These are phyloP conservation scores for Xenoacremonium recifei DNA, from an alignment of 2,329 filamentous ascomycete genomes.

Conservation along the genomic window DNA sequence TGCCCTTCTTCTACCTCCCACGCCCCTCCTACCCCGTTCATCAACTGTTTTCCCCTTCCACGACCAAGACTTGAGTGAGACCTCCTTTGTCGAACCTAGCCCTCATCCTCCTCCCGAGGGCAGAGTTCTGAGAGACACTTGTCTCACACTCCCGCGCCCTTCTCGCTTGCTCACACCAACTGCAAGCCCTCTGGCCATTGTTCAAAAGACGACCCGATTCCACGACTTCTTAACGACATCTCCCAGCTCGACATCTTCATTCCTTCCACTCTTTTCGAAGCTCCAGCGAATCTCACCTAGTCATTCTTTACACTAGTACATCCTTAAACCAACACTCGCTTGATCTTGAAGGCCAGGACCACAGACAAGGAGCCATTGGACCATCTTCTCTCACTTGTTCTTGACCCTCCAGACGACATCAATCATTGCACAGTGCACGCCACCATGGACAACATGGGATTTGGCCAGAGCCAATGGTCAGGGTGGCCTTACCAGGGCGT, in stretches of 20 bases:
- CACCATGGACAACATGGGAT: slow-evolving; percentile 32
- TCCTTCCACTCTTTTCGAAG: slow-evolving; percentile 15
- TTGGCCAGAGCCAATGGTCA: slow-evolving; percentile 34
- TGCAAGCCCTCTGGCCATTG: slow-evolving; percentile 13
- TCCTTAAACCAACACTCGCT: slow-evolving; percentile 14
- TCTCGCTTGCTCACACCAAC: slow-evolving; percentile 29
- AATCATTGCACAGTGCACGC: background rate
- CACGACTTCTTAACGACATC: slow-evolving; percentile 12
- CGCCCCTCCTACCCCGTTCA: slow-evolving; percentile 28
- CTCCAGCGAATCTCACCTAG: slow-evolving; percentile 14
- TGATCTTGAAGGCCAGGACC: slow-evolving; percentile 2
- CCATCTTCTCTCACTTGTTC: no score
- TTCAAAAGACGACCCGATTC: slow-evolving; percentile 29
- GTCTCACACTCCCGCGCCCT: slow-evolving; percentile 33
- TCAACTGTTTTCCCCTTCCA: slow-evolving; percentile 25
- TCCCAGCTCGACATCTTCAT: slow-evolving; percentile 18
- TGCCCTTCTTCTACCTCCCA: slow-evolving; percentile 37
- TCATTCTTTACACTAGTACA: slow-evolving; percentile 20
- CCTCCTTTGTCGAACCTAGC: slow-evolving; percentile 34
- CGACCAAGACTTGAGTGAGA: slow-evolving; percentile 29
- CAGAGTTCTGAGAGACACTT: slow-evolving; percentile 28
- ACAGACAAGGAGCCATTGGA: no score
- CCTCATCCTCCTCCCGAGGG: slow-evolving; percentile 34
- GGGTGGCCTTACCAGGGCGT: slow-evolving; percentile 33
- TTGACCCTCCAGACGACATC: background rate